Conservation (phyloP, 2,329 filamentous ascomycete genomes). For the Alternaria triticina region DNA sequence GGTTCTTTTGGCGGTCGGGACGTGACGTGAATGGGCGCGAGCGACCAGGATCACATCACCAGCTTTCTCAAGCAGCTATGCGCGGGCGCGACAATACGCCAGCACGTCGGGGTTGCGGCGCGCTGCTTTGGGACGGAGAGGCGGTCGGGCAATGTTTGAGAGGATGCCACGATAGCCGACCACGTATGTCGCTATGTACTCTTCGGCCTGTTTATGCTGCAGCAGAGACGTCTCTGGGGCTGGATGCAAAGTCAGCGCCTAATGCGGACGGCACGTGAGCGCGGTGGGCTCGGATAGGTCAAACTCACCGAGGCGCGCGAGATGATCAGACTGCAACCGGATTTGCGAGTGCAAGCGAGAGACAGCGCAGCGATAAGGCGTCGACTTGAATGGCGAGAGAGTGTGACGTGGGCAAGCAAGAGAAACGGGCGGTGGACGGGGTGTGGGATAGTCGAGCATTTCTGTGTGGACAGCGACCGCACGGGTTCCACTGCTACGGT, state of each 20-base stretch:
- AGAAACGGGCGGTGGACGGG: slow-evolving; percentile 24
- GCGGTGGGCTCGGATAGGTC: slow-evolving; percentile 27
- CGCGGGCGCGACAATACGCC: slow-evolving; percentile 21
- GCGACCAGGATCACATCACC: slow-evolving; percentile 47
- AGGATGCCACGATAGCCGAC: slow-evolving; percentile 49
- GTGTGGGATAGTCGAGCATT: slow-evolving; percentile 33
- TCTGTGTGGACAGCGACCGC: slow-evolving; percentile 30
- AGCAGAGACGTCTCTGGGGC: slow-evolving; percentile 15
- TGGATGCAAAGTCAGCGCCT: slow-evolving; percentile 35
- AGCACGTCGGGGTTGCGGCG: slow-evolving; percentile 23
- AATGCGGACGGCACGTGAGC: slow-evolving; percentile 44
- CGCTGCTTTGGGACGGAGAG: slow-evolving; percentile 32
- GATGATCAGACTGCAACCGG: slow-evolving; percentile 3
- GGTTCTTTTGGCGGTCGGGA: slow-evolving; percentile 21
- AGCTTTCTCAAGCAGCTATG: slow-evolving; percentile 19
- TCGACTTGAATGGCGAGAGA: neutral
- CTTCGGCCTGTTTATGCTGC: slow-evolving; percentile 37
- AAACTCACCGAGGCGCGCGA: slow-evolving; percentile 19
- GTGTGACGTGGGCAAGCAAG: slow-evolving; percentile 30
- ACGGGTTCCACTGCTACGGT: slow-evolving; percentile 18
- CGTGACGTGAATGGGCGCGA: slow-evolving; percentile 37
- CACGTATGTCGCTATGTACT: slow-evolving; percentile 47
- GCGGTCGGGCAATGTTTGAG: slow-evolving; percentile 40
- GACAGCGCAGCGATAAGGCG: slow-evolving; percentile 8
- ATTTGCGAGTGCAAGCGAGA: slow-evolving; percentile 3